phyloP scores from a whole-genome alignment of 139 green algal genomes.

The Coelastrella sp. region DNA sequence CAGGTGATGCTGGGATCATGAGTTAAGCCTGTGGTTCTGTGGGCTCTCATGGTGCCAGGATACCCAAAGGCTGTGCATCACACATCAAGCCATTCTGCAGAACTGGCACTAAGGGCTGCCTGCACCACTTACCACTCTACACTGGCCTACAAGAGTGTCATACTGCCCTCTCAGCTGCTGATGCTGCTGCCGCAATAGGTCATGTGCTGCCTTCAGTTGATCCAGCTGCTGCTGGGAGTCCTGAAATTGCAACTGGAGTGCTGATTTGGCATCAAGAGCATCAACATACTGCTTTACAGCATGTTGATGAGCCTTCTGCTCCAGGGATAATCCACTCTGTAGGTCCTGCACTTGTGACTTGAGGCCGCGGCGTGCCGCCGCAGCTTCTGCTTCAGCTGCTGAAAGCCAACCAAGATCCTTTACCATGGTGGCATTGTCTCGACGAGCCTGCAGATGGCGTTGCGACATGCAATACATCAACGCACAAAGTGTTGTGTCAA shows the following conservation, averaged over 20 bases:
- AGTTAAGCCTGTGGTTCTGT: no score
- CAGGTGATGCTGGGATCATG: no score
- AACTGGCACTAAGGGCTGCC: no score
- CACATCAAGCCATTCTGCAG: no score
- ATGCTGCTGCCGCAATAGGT: background rate
- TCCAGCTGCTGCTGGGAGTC: slow-evolving; percentile 25
- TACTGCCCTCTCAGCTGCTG: slow-evolving; percentile 24
- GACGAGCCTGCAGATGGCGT: background rate
- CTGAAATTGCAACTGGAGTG: slow-evolving; percentile 48
- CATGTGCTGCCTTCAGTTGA: background rate
- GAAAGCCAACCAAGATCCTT: slow-evolving; percentile 33
- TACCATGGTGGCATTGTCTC: slow-evolving; percentile 18
- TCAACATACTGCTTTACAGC: slow-evolving; percentile 62
- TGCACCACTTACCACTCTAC: background rate
- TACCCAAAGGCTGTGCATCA: no score
- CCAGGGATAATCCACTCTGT: slow-evolving; percentile 43
- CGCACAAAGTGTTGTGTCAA: no score
- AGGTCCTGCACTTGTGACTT: background rate
- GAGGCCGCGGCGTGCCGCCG: slow-evolving; percentile 14
- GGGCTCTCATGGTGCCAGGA: no score
- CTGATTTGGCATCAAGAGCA: slow-evolving; percentile 57
- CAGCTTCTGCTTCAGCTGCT: slow-evolving; percentile 32
- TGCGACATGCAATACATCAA: background rate
- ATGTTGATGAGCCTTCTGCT: slow-evolving; percentile 64
- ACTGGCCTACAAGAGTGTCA: slow-evolving; percentile 1